Base-by-base conservation (phyloP, 345 rosid genomes). In the Turnera subulata region DNA sequence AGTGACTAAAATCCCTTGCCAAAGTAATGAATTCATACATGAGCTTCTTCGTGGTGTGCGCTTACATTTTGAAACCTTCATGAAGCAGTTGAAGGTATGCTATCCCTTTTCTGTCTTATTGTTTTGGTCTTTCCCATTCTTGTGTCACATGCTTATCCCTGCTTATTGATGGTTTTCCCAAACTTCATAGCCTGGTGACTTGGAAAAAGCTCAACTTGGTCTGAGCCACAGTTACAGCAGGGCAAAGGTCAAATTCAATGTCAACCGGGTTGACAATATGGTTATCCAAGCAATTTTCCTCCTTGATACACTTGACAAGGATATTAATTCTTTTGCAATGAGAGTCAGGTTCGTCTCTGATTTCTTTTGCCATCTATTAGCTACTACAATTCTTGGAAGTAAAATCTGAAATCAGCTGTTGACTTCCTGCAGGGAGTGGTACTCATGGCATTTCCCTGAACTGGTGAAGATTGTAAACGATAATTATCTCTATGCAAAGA, bases 381-480 rank as follows among this genome's bases (percentile, higher is more conserved):
- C 87, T 89, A 2, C 95, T 95, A 2, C 86, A 84, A 72, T 92
- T 89, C 33, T 84, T 88, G 65, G 80, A 77, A 63, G 85, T 87
- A 45, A 84, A 3, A 29, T 29, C 35, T 29, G 35, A 29, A 29
- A 29, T 42, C n/a, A 9, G 16, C 45, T 42, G 40, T 7, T 63
- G 39, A 37, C 21, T 69, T 73, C 22, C 17, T 65, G 64, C 80
- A 93, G 99, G 56, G 99, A 93, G 73, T 93, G 96, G 97, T 93
- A 93, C 64, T 90, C 97, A 14, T 89, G 97, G 97, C 99, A 93
- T 63, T 93, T 93, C 71, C 99, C 97, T 10, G 96, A 93, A 59
- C 65, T 93, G 49, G 96, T 78, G 50, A 93, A 93, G 82, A 87
- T 93, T 45, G 90, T 93, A 62, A 90, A 80, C 57, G 99, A 93